Percentiles rank a stretch among this genome's conserved stretches.
phyloP scores from a whole-genome alignment of 306 rosid genomes.

The Prunus persica region DNA sequence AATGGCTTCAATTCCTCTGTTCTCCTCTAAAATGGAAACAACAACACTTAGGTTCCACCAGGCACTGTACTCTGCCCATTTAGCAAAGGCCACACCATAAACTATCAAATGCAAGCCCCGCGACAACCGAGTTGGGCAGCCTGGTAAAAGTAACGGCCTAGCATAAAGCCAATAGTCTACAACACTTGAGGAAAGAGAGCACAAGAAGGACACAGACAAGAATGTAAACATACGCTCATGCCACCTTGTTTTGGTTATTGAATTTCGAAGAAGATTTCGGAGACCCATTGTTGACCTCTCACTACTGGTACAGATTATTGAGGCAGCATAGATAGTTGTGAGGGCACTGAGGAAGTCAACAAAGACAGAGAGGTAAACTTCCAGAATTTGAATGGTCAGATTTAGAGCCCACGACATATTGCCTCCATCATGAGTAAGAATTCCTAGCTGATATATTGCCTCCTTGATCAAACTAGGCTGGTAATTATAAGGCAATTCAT shows the following conservation, averaged over 20 bases:
- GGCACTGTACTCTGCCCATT: slow-evolving; percentile 2
- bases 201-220: background rate
- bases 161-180: background rate
- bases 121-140: background rate
- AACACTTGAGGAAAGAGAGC: background rate
- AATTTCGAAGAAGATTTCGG: background rate
- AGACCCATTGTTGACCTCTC: background rate
- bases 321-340: background rate
- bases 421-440: background rate
- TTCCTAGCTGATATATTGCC: background rate
- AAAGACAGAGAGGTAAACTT: background rate
- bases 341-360: background rate
- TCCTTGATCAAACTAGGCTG: background rate
- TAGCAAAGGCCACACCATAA: background rate
- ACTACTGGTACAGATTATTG: background rate
- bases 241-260: background rate
- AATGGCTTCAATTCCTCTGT: background rate
- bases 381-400: background rate
- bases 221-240: background rate
- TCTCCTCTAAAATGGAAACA: background rate
- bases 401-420: background rate
- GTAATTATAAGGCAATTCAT: background rate
- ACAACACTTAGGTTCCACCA: slow-evolving; percentile 3
- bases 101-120: background rate
- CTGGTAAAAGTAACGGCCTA: background rate